These are phyloP conservation scores for Amanita thiersii DNA, from an alignment of 768 basidiomycete genomes.

Conservation along the genomic window DNA sequence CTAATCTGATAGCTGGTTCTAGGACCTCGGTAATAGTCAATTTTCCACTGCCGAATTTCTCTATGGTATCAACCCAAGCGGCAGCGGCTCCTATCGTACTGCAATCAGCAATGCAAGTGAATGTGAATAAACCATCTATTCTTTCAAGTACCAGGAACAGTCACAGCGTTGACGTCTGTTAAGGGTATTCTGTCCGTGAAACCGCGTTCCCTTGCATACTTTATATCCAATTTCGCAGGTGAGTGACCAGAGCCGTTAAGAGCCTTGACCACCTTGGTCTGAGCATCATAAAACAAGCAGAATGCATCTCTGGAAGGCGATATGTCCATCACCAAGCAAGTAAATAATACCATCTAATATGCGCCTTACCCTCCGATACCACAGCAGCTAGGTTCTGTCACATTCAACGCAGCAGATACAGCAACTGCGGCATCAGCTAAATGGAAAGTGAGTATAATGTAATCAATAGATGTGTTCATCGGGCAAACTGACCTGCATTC, in stretches of 20 bases:
- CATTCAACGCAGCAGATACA: conserved; percentile 84
- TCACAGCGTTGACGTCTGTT: conserved; percentile 84
- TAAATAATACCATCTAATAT: conserved; percentile 10
- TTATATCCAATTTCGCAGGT: conserved; percentile 71
- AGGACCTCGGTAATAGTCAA: conserved; percentile 60
- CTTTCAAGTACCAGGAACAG: conserved; percentile 53
- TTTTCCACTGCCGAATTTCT: conserved; percentile 73
- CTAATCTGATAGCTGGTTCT: conserved; percentile 83
- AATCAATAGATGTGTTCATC: background rate
- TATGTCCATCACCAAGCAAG: conserved; percentile 5
- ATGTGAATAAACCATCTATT: background rate
- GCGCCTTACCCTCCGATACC: conserved; percentile 80
- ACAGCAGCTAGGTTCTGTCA: conserved; percentile 81
- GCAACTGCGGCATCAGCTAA: conserved; percentile 93
- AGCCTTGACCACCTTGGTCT: conserved; percentile 73
- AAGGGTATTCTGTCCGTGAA: conserved; percentile 67
- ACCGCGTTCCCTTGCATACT: conserved; percentile 63
- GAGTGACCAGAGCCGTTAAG: conserved; percentile 91
- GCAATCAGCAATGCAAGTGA: conserved; percentile 4
- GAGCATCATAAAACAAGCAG: conserved; percentile 87
- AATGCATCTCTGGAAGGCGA: conserved; percentile 74
- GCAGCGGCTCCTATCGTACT: conserved; percentile 68
- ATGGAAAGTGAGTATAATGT: conserved; percentile 1
- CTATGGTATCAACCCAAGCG: conserved; percentile 89
- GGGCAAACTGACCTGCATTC: conserved; percentile 67